A percentile compares a stretch with the other conserved stretches of the same genome.
Conservation (phyloP, 2,329 filamentous ascomycete species). For the Hypoxylon sp. region DNA sequence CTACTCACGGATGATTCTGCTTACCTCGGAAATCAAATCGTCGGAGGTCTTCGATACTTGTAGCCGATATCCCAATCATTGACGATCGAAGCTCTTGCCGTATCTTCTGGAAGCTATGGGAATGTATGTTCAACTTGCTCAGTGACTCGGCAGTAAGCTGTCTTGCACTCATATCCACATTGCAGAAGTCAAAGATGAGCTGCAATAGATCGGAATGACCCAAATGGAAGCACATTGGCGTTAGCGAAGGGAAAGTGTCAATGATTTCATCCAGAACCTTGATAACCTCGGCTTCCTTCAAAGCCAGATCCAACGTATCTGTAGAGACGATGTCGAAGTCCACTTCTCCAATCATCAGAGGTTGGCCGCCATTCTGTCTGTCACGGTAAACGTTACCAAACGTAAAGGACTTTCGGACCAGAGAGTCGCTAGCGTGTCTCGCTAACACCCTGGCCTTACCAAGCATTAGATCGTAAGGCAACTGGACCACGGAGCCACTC, state of each 20-base stretch:
- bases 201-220: slow-evolving; percentile 89
- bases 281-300: slow-evolving; percentile 92
- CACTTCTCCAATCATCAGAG: slow-evolving; percentile 83
- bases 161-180: slow-evolving; percentile 74
- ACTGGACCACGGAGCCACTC: slow-evolving; percentile 85
- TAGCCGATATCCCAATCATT: slow-evolving; percentile 81
- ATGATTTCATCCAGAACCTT: slow-evolving; percentile 95
- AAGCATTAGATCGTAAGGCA: slow-evolving; percentile 93
- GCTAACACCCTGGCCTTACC: slow-evolving; percentile 87
- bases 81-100: slow-evolving; percentile 82
- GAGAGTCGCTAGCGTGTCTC: slow-evolving; percentile 66
- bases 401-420: slow-evolving; percentile 78
- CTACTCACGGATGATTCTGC: slow-evolving; percentile 25
- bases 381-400: slow-evolving; percentile 91
- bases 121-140: slow-evolving; percentile 84
- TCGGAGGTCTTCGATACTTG: slow-evolving; percentile 87
- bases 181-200: slow-evolving; percentile 88
- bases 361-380: slow-evolving; percentile 78
- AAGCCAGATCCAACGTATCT: slow-evolving; percentile 78
- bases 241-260: slow-evolving; percentile 77
- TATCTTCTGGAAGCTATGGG: slow-evolving; percentile 84
- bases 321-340: slow-evolving; percentile 96
- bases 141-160: slow-evolving; percentile 80
- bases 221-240: slow-evolving; percentile 85
- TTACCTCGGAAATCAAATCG: slow-evolving; percentile 88